These are phyloP conservation scores for Rhododendron griersonianum DNA, from an alignment of 148 eudicot species.

Conservation along the genomic window DNA sequence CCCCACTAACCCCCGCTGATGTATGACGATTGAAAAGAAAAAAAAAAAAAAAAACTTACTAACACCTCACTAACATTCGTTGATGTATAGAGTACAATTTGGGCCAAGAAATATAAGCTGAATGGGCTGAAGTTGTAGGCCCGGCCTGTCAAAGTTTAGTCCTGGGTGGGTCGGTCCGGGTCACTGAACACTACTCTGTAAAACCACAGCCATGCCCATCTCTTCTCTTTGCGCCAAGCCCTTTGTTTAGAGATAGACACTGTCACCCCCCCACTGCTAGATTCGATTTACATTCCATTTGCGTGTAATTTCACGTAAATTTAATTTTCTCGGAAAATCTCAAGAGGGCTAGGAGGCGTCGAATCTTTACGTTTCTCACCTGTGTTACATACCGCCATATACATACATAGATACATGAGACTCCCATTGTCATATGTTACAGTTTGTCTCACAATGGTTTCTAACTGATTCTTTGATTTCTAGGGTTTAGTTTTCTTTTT, in stretches of 20 bases:
- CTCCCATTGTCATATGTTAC: not conserved
- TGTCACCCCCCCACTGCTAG: not conserved
- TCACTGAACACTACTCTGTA: not conserved
- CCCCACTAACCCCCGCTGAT: too few species aligned
- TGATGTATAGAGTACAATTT: too few species aligned
- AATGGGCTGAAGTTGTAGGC: not conserved
- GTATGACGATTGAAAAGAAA: too few species aligned
- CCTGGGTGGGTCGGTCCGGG: not conserved
- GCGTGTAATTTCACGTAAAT: not conserved
- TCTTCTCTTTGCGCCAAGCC: not conserved
- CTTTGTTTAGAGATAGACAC: not conserved
- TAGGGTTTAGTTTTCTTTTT: not conserved
- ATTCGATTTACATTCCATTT: not conserved
- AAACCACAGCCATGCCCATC: not conserved
- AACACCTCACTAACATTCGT: too few species aligned
- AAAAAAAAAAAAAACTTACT: too few species aligned
- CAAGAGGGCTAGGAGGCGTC: not conserved
- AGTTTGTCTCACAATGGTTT: not conserved
- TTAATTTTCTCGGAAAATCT: not conserved
- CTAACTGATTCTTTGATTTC: not conserved
- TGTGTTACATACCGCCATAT: not conserved
- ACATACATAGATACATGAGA: not conserved
- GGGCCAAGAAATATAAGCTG: not conserved
- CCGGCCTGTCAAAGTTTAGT: not conserved
- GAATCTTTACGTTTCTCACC: conserved; percentile 3